Evolutionary conservation across 352 stramenopile species (phyloP).

Genomic region (Pythium plurisporium): DNA sequence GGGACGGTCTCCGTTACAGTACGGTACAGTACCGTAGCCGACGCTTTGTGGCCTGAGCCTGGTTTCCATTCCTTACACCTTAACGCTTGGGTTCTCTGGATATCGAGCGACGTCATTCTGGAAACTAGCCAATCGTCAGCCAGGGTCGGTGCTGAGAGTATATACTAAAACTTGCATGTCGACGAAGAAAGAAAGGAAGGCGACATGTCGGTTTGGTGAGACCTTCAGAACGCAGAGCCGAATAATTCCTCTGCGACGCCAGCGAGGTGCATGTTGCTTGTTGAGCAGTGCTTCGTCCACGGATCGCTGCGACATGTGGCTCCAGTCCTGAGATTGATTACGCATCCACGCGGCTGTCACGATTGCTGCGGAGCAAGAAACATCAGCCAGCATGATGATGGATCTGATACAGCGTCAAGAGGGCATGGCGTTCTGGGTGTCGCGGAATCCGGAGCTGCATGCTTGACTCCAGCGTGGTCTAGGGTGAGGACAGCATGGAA

Average conservation of each 20-base stretch:
- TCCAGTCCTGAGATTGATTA: neutral
- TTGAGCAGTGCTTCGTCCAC: neutral
- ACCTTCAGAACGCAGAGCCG: neutral
- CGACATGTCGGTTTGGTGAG: neutral
- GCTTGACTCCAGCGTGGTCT: no score
- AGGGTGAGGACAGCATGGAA: neutral
- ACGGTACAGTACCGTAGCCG: neutral
- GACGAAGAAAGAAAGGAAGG: neutral
- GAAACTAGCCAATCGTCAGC: constrained; percentile 8
- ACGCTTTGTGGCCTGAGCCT: neutral
- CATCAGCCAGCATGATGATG: neutral
- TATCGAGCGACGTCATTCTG: neutral
- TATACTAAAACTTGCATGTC: no score
- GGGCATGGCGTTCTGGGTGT: no score
- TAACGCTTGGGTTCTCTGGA: neutral
- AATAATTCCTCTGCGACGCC: no score
- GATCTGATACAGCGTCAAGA: neutral
- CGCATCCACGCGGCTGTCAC: neutral
- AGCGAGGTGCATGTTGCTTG: no score
- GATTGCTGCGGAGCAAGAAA: neutral
- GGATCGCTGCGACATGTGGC: neutral
- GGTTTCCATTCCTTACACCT: no score
- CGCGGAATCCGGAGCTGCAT: no score
- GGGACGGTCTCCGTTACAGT: neutral
- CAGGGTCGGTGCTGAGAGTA: no score